phyloP scores from a whole-genome alignment of 1,139 yeast species.

The Candida glucosophila region DNA sequence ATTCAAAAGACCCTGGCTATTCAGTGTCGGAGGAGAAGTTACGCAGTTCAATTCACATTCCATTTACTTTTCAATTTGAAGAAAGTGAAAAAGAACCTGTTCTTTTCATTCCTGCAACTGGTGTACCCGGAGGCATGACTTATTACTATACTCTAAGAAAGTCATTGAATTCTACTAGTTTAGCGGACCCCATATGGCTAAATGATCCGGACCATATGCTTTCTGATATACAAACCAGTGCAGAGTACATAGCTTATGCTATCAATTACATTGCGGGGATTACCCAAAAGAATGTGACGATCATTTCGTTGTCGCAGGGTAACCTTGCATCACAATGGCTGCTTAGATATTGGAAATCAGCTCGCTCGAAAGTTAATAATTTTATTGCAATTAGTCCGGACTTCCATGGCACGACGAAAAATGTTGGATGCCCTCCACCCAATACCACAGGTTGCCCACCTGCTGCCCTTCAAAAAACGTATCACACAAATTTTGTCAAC shows the following conservation, averaged over 20 bases:
- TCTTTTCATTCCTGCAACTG: constrained; percentile 3
- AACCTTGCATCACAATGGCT: constrained; percentile 3
- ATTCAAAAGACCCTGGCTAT: constrained; percentile 1
- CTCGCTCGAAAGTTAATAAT: constrained; percentile 2
- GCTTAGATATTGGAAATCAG: constrained; percentile 3
- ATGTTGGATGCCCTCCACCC: constrained; percentile 1
- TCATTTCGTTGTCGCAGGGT: constrained; percentile 4
- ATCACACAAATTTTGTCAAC: constrained; percentile 1
- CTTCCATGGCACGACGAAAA: constrained; percentile 2
- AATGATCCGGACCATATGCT: constrained; percentile 2
- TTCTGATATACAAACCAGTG: constrained; percentile 2
- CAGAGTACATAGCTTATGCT: constrained; percentile 3
- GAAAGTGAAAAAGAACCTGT: constrained; percentile 1
- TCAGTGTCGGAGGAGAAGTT: constrained; percentile 2
- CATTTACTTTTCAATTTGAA: constrained; percentile 1
- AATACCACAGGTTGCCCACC: no score
- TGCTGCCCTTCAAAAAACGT: constrained; percentile 1
- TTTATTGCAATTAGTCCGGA: constrained; percentile 4
- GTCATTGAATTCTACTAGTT: constrained; percentile 1
- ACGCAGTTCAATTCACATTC: constrained; percentile 1
- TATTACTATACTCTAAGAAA: constrained; percentile 2
- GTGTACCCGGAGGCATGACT: constrained; percentile 2
- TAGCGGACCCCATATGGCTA: constrained; percentile 2
- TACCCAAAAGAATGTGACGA: constrained; percentile 2
- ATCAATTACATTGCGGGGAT: constrained; percentile 2